Evolutionary conservation across 371 early-diverging fungal species (phyloP).

Genomic region (Homolaphlyctis polyrhiza): DNA sequence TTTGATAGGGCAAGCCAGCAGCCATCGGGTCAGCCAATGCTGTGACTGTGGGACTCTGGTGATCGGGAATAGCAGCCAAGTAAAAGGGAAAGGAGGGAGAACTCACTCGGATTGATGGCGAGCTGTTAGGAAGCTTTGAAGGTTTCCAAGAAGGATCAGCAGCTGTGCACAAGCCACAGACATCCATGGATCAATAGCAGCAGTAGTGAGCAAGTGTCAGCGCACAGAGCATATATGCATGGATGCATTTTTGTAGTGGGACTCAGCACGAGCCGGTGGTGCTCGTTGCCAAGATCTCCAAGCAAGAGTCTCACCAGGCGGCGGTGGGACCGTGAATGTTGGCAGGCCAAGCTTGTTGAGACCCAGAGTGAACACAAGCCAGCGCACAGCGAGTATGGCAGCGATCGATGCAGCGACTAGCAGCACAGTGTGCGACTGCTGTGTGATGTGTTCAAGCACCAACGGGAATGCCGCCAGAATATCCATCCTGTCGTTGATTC

Average conservation of each 20-base stretch:
- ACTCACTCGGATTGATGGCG: not conserved
- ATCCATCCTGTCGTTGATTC: not conserved
- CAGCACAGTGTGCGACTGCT: not conserved
- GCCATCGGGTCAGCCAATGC: not conserved
- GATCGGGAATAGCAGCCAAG: not conserved
- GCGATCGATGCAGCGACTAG: not conserved
- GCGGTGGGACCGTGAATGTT: not conserved
- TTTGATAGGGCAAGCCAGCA: not conserved
- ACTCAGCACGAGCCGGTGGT: not conserved
- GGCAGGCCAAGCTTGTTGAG: not conserved
- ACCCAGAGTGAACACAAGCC: not conserved
- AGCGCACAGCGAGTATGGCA: not conserved
- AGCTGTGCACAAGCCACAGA: no score
- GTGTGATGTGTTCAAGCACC: not conserved
- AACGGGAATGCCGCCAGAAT: not conserved
- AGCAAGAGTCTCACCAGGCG: not conserved
- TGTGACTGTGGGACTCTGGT: not conserved
- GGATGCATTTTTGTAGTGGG: not conserved
- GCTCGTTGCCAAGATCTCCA: not conserved
- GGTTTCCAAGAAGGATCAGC: slow-evolving; percentile 2
- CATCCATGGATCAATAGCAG: no score
- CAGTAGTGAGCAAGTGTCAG: not conserved
- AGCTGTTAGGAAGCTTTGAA: not conserved
- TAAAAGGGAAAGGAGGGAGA: not conserved
- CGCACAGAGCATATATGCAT: not conserved